phyloP scores from a whole-genome alignment of 2,329 filamentous ascomycete species.

The Cadophora malorum region DNA sequence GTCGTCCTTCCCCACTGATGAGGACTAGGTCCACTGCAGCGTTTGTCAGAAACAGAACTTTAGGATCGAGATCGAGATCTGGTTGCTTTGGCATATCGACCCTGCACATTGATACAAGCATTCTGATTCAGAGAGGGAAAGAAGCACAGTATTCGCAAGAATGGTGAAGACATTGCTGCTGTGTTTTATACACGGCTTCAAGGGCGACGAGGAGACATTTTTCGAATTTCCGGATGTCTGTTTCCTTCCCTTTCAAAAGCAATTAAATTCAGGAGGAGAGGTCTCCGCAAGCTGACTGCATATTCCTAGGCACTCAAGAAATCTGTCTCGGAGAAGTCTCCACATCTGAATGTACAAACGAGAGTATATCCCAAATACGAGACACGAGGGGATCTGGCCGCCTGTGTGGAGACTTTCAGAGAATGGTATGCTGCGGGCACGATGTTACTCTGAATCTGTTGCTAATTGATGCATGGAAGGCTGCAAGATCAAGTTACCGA shows the following conservation, averaged over 20 bases:
- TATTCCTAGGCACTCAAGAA: constrained; percentile 59
- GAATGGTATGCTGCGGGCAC: constrained; percentile 53
- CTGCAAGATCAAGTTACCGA: constrained; percentile 83
- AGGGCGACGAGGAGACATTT: constrained; percentile 75
- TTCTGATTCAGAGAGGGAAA: background rate
- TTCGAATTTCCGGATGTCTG: constrained; percentile 64
- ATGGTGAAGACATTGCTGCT: constrained; percentile 69
- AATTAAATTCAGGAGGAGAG: constrained; percentile 11
- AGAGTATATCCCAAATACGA: constrained; percentile 76
- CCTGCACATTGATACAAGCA: background rate
- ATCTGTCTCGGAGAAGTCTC: constrained; percentile 62
- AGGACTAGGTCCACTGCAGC: background rate
- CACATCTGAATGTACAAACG: constrained; percentile 64
- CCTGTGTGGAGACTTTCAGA: constrained; percentile 58
- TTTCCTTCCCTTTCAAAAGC: background rate
- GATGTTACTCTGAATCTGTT: background rate
- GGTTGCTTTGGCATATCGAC: background rate
- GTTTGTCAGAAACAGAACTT: background rate
- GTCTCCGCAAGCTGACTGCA: constrained; percentile 6
- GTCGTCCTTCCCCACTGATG: background rate
- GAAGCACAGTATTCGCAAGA: constrained; percentile 33
- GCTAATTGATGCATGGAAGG: constrained; percentile 52
- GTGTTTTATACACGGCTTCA: constrained; percentile 78
- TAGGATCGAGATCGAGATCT: background rate
- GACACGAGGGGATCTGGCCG: constrained; percentile 70